Evolutionary conservation across 2,329 filamentous ascomycete genomes (phyloP), one percentile per base, ranked within the genome.

Genomic region (Sporothrix curviconia): DNA sequence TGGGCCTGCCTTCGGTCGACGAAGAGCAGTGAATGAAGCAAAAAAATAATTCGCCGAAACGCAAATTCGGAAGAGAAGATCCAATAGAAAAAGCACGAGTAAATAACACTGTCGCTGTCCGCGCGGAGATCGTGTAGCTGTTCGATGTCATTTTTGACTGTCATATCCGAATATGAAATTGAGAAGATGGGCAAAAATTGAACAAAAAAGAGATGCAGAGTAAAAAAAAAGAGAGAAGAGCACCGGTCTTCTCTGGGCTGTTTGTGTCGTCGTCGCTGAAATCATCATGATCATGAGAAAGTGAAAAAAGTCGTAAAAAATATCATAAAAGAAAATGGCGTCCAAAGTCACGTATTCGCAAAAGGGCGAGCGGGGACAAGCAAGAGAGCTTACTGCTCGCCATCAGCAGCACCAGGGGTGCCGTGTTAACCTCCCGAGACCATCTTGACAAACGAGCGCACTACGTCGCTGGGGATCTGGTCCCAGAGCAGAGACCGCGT

Each of bases 401-500:
- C 32, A 11, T 50, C 47, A 5, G 51, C 34, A 19, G 22, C 47
- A 1, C n/a, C n/a, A 55, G 56, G 7, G 59, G 56, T 3, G 55
- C 53, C 7, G 61, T 76, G 72, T 79, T 86, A 73, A 81, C 86
- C 68, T 94, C 88, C n/a, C 63, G 87, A 84, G 65, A 96, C 88
- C 82, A 95, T 91, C 72, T 90, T 89, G 66, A 89, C 89, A 76
- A 97, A 97, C 70, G 92, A 90, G 65, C 86, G 84, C 55, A 99
- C 90, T 50, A 97, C 91, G 63, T 97, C 91, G 65, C 84, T 82
- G 14, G 94, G 92, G 65, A 97, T 92, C 72, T 92, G 89, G 68
- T 96, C 91, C 90, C 90, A 96, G 58, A 97, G 84, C 61, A 97
- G 80, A 61, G 90, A 95, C 58, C 92, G 83, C 34, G 92, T 95